These are phyloP conservation scores for Boletus barrowsii DNA, from an alignment of 768 basidiomycete genomes.

Conservation along the genomic window DNA sequence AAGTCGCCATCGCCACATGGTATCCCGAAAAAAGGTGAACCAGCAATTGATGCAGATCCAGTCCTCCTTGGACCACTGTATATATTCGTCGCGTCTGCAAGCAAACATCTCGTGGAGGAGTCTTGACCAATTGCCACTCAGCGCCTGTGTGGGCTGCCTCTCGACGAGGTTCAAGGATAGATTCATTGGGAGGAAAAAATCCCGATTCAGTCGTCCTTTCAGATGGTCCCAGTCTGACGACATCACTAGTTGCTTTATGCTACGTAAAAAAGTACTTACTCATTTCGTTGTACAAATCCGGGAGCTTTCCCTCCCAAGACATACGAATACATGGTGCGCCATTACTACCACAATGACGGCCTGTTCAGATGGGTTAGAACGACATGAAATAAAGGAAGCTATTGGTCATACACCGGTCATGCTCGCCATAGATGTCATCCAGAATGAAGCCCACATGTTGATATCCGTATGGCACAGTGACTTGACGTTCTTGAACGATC, in stretches of 20 bases:
- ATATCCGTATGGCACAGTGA: not conserved
- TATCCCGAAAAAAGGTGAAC: not conserved
- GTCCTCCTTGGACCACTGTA: slow-evolving; percentile 1
- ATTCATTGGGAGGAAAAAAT: not conserved
- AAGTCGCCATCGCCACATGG: slow-evolving; percentile 3
- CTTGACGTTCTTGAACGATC: not conserved
- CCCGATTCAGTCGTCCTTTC: not conserved
- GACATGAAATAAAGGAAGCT: not conserved
- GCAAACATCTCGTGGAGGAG: not conserved
- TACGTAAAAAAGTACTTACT: not conserved
- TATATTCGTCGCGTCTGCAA: not conserved
- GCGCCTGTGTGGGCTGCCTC: not conserved
- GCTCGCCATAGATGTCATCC: not conserved
- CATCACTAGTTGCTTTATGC: not conserved
- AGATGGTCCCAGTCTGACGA: slow-evolving; percentile 4
- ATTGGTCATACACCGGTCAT: not conserved
- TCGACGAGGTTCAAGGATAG: not conserved
- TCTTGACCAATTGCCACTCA: not conserved
- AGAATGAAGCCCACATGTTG: not conserved
- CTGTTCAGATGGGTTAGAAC: not conserved
- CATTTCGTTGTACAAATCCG: not conserved
- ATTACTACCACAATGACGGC: not conserved
- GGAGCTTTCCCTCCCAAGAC: not conserved
- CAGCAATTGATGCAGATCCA: not conserved
- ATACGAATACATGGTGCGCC: not conserved